These are phyloP conservation scores for Dothideomycetidae sp. DNA, from an alignment of 2,329 filamentous ascomycete genomes.

Conservation along the genomic window DNA sequence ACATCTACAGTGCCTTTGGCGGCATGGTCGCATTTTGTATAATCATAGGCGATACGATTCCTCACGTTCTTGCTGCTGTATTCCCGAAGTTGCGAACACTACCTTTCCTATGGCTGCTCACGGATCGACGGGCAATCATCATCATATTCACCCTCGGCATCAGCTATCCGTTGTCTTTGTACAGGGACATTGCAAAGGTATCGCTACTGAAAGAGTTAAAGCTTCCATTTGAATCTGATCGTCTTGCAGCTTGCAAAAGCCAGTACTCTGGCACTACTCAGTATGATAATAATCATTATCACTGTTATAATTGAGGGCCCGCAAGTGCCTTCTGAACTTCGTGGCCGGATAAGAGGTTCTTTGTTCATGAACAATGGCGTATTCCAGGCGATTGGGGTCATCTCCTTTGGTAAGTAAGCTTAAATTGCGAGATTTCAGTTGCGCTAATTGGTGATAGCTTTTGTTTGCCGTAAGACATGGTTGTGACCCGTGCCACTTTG, in stretches of 20 bases:
- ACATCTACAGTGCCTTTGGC: conserved; percentile 62
- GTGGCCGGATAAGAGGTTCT: conserved; percentile 55
- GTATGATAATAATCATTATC: conserved; percentile 80
- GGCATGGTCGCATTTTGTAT: conserved; percentile 98
- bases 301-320: conserved; percentile 78
- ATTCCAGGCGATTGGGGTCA: conserved; percentile 92
- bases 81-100: conserved; percentile 61
- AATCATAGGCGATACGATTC: conserved; percentile 92
- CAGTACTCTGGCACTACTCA: conserved; percentile 79
- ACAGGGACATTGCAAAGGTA: conserved; percentile 94
- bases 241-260: conserved; percentile 73
- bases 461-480: conserved; percentile 48
- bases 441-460: conserved; percentile 35
- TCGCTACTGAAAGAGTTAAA: too few species aligned
- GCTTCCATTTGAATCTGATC: too few species aligned
- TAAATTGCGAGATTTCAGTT: background rate
- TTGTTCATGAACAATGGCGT: conserved; percentile 75
- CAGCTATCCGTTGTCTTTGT: conserved; percentile 82
- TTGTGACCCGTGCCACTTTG: background rate
- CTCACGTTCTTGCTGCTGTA: conserved; percentile 68
- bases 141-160: conserved; percentile 73
- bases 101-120: conserved; percentile 68
- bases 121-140: conserved; percentile 70
- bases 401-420: conserved; percentile 66
- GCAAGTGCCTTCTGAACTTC: conserved; percentile 54